phyloP scores from a whole-genome alignment of 1,139 yeast species.

The Zhuliangozyma blackwelliae region DNA sequence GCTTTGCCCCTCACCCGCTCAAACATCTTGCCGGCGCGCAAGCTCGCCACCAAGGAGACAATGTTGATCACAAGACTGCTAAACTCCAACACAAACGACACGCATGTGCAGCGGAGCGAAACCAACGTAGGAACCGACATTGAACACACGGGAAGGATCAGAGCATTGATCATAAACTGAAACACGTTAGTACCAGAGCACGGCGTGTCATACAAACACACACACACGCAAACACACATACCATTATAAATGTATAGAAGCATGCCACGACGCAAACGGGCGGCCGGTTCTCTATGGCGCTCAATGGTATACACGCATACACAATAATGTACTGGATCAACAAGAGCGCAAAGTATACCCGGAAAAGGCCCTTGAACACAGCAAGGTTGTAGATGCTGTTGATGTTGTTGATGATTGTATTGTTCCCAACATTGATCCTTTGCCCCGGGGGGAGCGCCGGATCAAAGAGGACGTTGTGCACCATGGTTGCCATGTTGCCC shows the following conservation, averaged over 20 bases:
- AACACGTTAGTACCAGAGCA: slow-evolving; percentile 7
- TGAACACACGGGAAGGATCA: slow-evolving; percentile 19
- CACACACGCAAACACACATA: slow-evolving; percentile 13
- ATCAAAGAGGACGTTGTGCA: slow-evolving; percentile 18
- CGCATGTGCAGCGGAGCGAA: slow-evolving; percentile 13
- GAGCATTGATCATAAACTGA: slow-evolving; percentile 23
- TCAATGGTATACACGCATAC: slow-evolving; percentile 41
- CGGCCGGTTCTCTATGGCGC: slow-evolving; percentile 40
- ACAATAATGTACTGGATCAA: slow-evolving; percentile 35
- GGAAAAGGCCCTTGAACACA: slow-evolving; percentile 17
- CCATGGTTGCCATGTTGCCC: slow-evolving; percentile 1
- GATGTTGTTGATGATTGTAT: slow-evolving; percentile 17
- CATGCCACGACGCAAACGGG: slow-evolving; percentile 22
- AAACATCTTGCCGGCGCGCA: slow-evolving; percentile 21
- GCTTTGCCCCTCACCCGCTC: slow-evolving; percentile 17
- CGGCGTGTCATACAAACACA: neutral
- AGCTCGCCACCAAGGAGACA: slow-evolving; percentile 16
- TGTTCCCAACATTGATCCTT: slow-evolving; percentile 20
- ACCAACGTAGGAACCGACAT: slow-evolving; percentile 17
- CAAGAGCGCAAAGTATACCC: slow-evolving; percentile 26
- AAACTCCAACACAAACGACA: slow-evolving; percentile 17
- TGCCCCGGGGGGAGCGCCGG: slow-evolving; percentile 16
- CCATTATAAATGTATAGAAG: slow-evolving; percentile 26
- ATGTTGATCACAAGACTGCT: slow-evolving; percentile 18
- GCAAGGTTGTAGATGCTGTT: slow-evolving; percentile 17